Evolutionary conservation across 768 basidiomycete species (phyloP).

Genomic region (Calvatia gigantea): DNA sequence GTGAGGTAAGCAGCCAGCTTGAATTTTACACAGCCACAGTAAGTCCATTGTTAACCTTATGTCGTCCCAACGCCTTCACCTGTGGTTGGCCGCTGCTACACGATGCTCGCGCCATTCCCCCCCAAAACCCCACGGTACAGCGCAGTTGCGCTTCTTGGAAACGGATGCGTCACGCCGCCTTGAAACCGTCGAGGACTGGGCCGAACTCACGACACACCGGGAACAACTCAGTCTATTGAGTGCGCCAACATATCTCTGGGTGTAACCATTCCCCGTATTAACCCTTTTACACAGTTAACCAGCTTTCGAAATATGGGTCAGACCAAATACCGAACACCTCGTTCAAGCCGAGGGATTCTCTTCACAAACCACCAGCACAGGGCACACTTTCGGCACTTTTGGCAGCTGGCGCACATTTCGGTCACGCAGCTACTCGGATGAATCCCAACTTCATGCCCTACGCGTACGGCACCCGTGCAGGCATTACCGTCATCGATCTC

Average conservation of each 20-base stretch:
- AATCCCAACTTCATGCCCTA: constrained; percentile 90
- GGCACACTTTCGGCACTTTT: constrained; percentile 86
- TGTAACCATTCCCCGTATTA: constrained; percentile 14
- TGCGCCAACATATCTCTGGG: constrained; percentile 26
- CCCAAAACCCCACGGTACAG: constrained; percentile 12
- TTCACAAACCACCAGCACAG: constrained; percentile 64
- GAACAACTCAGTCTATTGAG: constrained; percentile 54
- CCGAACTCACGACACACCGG: constrained; percentile 54
- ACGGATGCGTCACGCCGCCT: constrained; percentile 25
- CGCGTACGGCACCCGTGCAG: constrained; percentile 88
- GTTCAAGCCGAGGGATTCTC: constrained; percentile 68
- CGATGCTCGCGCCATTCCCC: constrained; percentile 23
- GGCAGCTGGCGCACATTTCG: constrained; percentile 92
- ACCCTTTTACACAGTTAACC: constrained; percentile 42
- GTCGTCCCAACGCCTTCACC: constrained; percentile 33
- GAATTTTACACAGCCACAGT: constrained; percentile 43
- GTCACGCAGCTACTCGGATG: constrained; percentile 80
- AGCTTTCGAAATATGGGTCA: constrained; percentile 73
- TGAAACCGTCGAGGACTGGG: constrained; percentile 61
- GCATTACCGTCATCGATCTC: constrained; percentile 90
- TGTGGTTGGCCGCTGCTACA: constrained; percentile 33
- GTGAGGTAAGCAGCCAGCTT: constrained; percentile 54
- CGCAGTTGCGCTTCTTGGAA: constrained; percentile 22
- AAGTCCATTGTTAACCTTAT: constrained; percentile 26
- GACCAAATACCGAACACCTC: constrained; percentile 62